Base-by-base conservation (phyloP, 148 eudicot genomes). In the Camellia granthamiana region DNA sequence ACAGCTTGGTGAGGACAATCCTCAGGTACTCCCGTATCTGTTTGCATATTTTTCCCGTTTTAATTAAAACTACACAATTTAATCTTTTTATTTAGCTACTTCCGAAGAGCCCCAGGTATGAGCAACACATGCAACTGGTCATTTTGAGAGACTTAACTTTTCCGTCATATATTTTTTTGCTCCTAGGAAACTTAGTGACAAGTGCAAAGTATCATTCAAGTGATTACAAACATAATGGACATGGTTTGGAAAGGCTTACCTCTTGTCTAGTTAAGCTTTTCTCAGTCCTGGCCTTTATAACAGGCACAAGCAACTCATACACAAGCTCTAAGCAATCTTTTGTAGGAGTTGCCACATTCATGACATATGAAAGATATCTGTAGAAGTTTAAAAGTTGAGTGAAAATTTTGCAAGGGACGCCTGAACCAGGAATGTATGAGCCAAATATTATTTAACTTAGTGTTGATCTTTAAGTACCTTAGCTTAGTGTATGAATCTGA, bases 271-370 rank as follows among this genome's bases (percentile, higher is more conserved):
- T 94, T 81, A 94, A 81, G 67, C 81, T 86, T 86, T 84, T 89
- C 79, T 88, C 96, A 58, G 77, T 85, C 87, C 91, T 87, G 38
- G 91, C 92, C 86, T 92, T 87, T 54, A 88, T 83, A 74, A 92
- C 86, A 2, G 98, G 92, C 74, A 88, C 85, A 81, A 94, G 96
- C 83, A 94, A 82, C 73, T 90, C 92, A 72, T 87, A 81, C 46
- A 94, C 85, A 69, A 94, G 89, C 88, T 94, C 93, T 75, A 92
- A 88, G 86, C 98, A 94, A 85, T 86, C 93, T 87, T 90, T 90
- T 9, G 91, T 89, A 21, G 98, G 98, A 79, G 96, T 92, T 15
- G 93, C 96, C 84, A 94, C 96, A 82, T 92, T 88, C 94, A 94
- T 87, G 63, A 92, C 86, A 85, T 84, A 90, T 52, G 92, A 89